Evolutionary conservation across 805 yeast species (phyloP).

Genomic region (Hanseniaspora thailandica): DNA sequence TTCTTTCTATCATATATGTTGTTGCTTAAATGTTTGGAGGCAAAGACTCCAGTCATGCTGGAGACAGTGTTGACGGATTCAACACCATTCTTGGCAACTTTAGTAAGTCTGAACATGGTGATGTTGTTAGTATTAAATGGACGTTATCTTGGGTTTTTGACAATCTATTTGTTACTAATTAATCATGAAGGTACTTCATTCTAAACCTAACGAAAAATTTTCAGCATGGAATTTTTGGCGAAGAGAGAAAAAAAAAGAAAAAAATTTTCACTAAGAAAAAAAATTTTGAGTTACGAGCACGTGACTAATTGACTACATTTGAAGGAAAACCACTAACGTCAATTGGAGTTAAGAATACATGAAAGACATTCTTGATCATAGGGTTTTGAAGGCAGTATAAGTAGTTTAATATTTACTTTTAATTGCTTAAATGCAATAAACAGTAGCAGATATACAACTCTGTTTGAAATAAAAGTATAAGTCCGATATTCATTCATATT

Average conservation of each 20-base stretch:
- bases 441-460: too few species aligned
- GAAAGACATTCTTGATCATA: too few species aligned
- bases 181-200: not conserved
- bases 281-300: not conserved
- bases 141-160: not conserved
- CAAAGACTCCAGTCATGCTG: not conserved
- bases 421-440: too few species aligned
- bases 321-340: not conserved
- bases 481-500: too few species aligned
- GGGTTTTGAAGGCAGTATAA: too few species aligned
- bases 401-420: too few species aligned
- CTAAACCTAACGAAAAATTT: not conserved
- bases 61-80: not conserved
- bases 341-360: too few species aligned
- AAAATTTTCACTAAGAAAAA: too few species aligned
- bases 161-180: too few species aligned
- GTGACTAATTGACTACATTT: not conserved
- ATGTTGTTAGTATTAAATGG: not conserved
- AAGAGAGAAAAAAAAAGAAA: not conserved
- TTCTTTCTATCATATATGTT: constrained; percentile 49
- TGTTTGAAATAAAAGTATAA: too few species aligned
- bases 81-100: not conserved
- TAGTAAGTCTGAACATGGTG: constrained; percentile 3
- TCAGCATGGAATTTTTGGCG: not conserved
- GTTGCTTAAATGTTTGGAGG: not conserved